phyloP scores from a whole-genome alignment of 2,329 filamentous ascomycete genomes.

The Cladosporium velox region DNA sequence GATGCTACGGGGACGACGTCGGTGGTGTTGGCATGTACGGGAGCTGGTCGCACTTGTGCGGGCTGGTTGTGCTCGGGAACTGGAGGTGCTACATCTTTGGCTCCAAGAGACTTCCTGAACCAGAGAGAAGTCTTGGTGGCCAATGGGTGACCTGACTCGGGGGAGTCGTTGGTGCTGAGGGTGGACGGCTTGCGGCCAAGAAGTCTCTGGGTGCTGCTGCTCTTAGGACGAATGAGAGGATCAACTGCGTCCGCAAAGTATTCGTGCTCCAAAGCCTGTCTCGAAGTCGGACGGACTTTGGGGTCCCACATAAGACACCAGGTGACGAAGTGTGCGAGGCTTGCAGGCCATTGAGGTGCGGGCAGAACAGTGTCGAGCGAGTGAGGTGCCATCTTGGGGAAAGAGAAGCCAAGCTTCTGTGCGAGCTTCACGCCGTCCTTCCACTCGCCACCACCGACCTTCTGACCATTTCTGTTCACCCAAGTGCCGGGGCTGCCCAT shows the following conservation, averaged over 20 bases:
- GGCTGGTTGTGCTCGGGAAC: conserved; percentile 49
- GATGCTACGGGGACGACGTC: conserved; percentile 44
- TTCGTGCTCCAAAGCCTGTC: conserved; percentile 91
- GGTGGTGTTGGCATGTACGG: conserved; percentile 47
- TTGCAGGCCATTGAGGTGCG: conserved; percentile 84
- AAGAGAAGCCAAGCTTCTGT: conserved; percentile 96
- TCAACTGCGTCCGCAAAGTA: conserved; percentile 93
- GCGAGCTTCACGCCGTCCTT: conserved; percentile 89
- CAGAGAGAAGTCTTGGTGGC: conserved; percentile 83
- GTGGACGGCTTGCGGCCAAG: conserved; percentile 90
- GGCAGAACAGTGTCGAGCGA: conserved; percentile 93
- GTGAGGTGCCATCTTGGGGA: conserved; percentile 98
- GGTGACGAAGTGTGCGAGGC: conserved; percentile 89
- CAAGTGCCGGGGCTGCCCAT: conserved; percentile 99
- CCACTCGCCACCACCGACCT: conserved; percentile 95
- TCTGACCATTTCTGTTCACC: conserved; percentile 87
- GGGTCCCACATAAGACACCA: conserved; percentile 99
- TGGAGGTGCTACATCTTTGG: conserved; percentile 70
- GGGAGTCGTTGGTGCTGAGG: conserved; percentile 62
- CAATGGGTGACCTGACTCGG: conserved; percentile 59
- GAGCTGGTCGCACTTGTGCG: conserved; percentile 45
- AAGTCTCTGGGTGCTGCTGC: conserved; percentile 80
- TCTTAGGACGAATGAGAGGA: conserved; percentile 80
- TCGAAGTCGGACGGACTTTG: conserved; percentile 84
- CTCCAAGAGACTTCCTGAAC: conserved; percentile 94